Percentiles rank a stretch among this genome's conserved stretches.
Evolutionary conservation across 768 basidiomycete genomes (phyloP).

Genomic region (Omphalotus guepiniiformis): DNA sequence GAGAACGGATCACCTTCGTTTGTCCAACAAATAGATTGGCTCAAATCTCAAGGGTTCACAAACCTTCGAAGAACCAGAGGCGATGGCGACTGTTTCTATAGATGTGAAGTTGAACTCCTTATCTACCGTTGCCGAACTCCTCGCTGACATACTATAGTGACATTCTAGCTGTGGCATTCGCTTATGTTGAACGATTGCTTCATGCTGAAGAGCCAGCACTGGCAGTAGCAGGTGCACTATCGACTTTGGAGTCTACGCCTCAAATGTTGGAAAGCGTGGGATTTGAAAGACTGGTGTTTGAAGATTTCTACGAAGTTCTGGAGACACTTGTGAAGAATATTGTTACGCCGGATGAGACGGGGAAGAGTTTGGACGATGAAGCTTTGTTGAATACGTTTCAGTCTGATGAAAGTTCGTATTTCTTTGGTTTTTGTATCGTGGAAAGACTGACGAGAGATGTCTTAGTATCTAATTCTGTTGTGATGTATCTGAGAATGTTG

Average conservation of each 20-base stretch:
- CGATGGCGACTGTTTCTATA: conserved; percentile 91
- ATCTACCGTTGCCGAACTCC: conserved; percentile 12
- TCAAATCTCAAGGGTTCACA: conserved; percentile 59
- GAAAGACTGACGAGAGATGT: neutral
- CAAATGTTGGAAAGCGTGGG: conserved; percentile 50
- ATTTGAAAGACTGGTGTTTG: conserved; percentile 66
- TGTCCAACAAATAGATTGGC: conserved; percentile 70
- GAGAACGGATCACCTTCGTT: conserved; percentile 55
- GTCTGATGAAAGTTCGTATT: conserved; percentile 40
- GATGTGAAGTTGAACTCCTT: conserved; percentile 58
- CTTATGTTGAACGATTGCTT: conserved; percentile 72
- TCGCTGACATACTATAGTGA: too few relatives aligned
- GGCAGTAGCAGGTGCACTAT: conserved; percentile 47
- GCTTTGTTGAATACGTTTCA: conserved; percentile 51
- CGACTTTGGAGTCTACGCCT: conserved; percentile 45
- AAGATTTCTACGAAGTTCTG: conserved; percentile 72
- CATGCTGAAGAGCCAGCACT: conserved; percentile 37
- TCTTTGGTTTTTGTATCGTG: neutral
- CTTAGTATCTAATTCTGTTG: conserved; percentile 66
- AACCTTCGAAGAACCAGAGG: conserved; percentile 71
- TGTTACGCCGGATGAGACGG: conserved; percentile 30
- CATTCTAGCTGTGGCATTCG: conserved; percentile 69
- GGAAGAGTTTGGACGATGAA: conserved; percentile 29
- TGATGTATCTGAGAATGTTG: conserved; percentile 75
- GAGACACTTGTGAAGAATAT: conserved; percentile 44